Percentiles rank a stretch among this genome's conserved stretches.
Conservation (phyloP, 352 stramenopile species). For the Phytophthora megakarya region DNA sequence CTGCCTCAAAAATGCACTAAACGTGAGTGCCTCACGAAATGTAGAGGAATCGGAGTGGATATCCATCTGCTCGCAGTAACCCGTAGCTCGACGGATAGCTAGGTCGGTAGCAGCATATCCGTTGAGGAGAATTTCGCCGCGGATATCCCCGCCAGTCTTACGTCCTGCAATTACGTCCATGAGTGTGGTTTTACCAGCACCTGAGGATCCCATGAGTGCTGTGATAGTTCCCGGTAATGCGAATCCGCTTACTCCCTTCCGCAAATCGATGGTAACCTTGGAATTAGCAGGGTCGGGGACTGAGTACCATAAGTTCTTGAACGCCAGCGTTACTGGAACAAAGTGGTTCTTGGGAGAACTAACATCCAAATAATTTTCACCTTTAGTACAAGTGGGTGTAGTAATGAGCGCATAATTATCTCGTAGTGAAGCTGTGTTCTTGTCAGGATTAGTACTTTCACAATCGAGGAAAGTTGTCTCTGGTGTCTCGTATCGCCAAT, state of each 20-base stretch:
- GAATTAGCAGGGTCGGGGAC: constrained; percentile 25
- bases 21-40: constrained; percentile 84
- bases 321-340: constrained; percentile 41
- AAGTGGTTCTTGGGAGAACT: constrained; percentile 56
- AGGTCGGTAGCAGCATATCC: constrained; percentile 52
- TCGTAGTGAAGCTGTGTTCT: background rate
- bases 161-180: constrained; percentile 92
- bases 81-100: constrained; percentile 34
- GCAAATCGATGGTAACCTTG: constrained; percentile 41
- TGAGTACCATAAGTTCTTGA: constrained; percentile 49
- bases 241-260: constrained; percentile 47
- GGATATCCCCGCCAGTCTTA: constrained; percentile 83
- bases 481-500: constrained; percentile 32
- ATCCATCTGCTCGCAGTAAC: constrained; percentile 81
- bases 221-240: constrained; percentile 50
- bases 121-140: constrained; percentile 85
- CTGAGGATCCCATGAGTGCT: constrained; percentile 59
- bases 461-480: constrained; percentile 12
- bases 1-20: constrained; percentile 79
- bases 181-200: constrained; percentile 91
- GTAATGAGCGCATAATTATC: constrained; percentile 7
- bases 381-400: constrained; percentile 1
- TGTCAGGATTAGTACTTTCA: background rate
- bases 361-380: constrained; percentile 7
- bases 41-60: constrained; percentile 86